Evolutionary conservation across 148 eudicot species (phyloP).

Genomic region (Camellia japonica): DNA sequence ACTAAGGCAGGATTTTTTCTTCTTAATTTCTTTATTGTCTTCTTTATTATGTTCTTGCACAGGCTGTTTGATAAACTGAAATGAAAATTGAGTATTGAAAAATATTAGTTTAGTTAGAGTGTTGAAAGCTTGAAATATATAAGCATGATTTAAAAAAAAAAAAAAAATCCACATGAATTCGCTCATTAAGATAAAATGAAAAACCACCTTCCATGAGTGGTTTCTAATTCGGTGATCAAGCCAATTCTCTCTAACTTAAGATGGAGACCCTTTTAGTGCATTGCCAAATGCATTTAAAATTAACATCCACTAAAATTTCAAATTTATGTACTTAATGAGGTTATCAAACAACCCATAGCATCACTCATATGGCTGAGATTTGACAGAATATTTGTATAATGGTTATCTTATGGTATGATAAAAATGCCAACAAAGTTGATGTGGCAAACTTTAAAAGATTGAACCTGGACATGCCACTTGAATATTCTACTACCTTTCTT

Average conservation of each 20-base stretch:
- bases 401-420: not conserved
- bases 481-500: not conserved
- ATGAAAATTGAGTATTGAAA: not conserved
- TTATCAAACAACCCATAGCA: not conserved
- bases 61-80: not conserved
- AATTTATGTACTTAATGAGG: not conserved
- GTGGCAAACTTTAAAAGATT: not conserved
- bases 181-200: not conserved
- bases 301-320: not conserved
- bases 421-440: not conserved
- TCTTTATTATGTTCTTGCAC: not conserved
- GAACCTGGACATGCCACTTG: not conserved
- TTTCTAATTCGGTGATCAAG: not conserved
- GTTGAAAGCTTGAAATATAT: not conserved
- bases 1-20: conserved; percentile 57
- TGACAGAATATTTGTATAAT: not conserved
- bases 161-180: not conserved
- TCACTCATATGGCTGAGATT: not conserved
- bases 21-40: not conserved
- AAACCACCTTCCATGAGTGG: not conserved
- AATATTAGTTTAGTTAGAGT: not conserved
- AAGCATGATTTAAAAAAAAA: not conserved
- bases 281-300: not conserved
- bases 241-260: not conserved
- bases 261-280: not conserved